Evolutionary conservation across 2,329 filamentous ascomycete species (phyloP), one percentile per base, ranked within the genome.

Genomic region (Xylariales sp.): DNA sequence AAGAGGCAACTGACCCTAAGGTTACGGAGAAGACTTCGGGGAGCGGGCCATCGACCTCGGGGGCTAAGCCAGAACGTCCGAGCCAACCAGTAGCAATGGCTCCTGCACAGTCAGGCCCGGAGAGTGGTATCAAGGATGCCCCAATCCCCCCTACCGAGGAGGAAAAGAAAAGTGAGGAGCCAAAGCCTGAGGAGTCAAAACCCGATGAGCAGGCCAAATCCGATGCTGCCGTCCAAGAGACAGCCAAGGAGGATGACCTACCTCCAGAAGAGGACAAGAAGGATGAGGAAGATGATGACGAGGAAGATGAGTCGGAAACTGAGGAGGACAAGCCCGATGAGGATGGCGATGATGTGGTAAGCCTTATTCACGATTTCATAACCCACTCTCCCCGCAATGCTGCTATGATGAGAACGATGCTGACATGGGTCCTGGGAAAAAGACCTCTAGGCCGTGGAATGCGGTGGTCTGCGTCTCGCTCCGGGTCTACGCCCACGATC

Each of bases 401-500:
- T n/a, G n/a, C n/a, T n/a, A n/a, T n/a, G n/a, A n/a, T n/a, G n/a
- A n/a, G n/a, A n/a, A n/a, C n/a, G n/a, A n/a, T n/a, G n/a, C n/a
- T n/a, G n/a, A n/a, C n/a, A n/a, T n/a, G n/a, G n/a, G n/a, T n/a
- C n/a, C n/a, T n/a, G n/a, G n/a, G n/a, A n/a, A 8, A 14, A 8
- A 31, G 16, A 20, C 31, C 10, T 70, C 69, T 33, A 66, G 72
- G 15, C 70, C 74, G 1, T 81, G 77, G 76, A 80, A 80, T 51
- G 76, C 76, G 5, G 67, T 80, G 32, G 72, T 69, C 44, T 69
- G 79, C 16, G 66, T 81, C 0, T 76, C 77, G 0, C 60, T 81
- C 30, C 66, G 74, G 5, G 72, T 81, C 10, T 81, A 80, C 54
- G 34, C 42, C 5, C 42, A 28, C 8, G 42, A 44, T 19, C 36